Evolutionary conservation across 805 yeast species (phyloP).

Genomic region (Metschnikowia lunata): DNA sequence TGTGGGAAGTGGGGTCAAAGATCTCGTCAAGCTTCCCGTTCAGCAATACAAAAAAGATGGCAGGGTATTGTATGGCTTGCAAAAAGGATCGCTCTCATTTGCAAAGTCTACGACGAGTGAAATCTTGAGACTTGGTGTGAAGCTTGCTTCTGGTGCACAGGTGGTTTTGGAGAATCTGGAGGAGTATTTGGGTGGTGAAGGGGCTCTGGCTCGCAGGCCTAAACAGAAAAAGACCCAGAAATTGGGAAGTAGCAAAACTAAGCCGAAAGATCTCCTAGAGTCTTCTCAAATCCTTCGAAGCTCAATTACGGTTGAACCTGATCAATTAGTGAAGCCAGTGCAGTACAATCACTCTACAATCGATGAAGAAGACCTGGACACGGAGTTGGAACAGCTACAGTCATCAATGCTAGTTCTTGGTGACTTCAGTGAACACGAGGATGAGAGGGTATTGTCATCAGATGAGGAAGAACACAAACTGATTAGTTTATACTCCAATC

Average conservation of each 20-base stretch:
- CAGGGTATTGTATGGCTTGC: constrained; percentile 60
- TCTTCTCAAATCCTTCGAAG: constrained; percentile 24
- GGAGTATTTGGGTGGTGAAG: constrained; percentile 71
- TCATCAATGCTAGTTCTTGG: constrained; percentile 24
- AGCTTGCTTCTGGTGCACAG: constrained; percentile 85
- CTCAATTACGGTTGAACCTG: constrained; percentile 17
- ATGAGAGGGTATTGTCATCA: constrained; percentile 13
- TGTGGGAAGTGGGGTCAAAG: constrained; percentile 73
- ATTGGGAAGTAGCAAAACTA: not conserved
- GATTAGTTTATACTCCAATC: constrained; percentile 78
- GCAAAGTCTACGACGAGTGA: constrained; percentile 78
- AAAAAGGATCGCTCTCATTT: constrained; percentile 70
- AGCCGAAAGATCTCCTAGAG: constrained; percentile 19
- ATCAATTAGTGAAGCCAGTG: constrained; percentile 21
- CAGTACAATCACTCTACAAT: constrained; percentile 29
- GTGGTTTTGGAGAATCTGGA: constrained; percentile 75
- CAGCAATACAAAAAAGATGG: constrained; percentile 74
- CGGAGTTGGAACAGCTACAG: constrained; percentile 10
- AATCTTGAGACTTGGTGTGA: constrained; percentile 74
- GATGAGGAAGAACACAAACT: constrained; percentile 33
- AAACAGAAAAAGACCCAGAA: constrained; percentile 1
- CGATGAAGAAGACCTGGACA: constrained; percentile 25
- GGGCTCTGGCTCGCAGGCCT: constrained; percentile 45
- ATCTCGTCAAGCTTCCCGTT: constrained; percentile 68
- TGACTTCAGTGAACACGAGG: constrained; percentile 16